Evolutionary conservation across 2,329 filamentous ascomycete genomes (phyloP).

Genomic region (Juglanconis oblonga): DNA sequence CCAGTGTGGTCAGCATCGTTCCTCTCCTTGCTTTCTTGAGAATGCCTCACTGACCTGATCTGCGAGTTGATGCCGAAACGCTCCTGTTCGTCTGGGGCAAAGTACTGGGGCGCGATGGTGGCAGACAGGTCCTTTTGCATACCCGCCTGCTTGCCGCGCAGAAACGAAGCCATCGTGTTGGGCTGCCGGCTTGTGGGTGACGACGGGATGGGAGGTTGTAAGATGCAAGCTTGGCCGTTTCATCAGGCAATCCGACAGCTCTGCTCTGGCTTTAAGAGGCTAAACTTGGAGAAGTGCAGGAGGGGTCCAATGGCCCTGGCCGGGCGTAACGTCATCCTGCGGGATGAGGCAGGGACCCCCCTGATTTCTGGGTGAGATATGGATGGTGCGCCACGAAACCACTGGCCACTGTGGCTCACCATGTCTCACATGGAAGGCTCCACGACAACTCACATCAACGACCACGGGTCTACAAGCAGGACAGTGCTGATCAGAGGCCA

Average conservation of each 20-base stretch:
- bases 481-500: too few relatives aligned
- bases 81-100: conserved; percentile 78
- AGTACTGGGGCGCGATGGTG: conserved; percentile 72
- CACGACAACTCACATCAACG: too few relatives aligned
- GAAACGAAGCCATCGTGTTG: conserved; percentile 72
- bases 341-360: not conserved
- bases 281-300: not conserved
- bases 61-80: conserved; percentile 81
- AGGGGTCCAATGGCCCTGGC: conserved; percentile 1
- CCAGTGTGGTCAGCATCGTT: conserved; percentile 10
- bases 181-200: not conserved
- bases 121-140: conserved; percentile 88
- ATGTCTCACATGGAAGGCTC: too few relatives aligned
- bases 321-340: conserved; percentile 3
- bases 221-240: conserved; percentile 2
- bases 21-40: not conserved
- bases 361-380: too few relatives aligned
- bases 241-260: not conserved
- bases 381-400: too few relatives aligned
- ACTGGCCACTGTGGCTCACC: too few relatives aligned
- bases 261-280: too few relatives aligned
- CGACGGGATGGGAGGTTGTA: not conserved
- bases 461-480: too few relatives aligned
- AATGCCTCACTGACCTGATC: conserved; percentile 49
- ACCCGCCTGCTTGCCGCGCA: conserved; percentile 90